A percentile compares a stretch with the other conserved stretches of the same genome.
These are phyloP conservation scores for Hamamelis virginiana DNA, from an alignment of 164 flowering plant species.

Conservation along the genomic window DNA sequence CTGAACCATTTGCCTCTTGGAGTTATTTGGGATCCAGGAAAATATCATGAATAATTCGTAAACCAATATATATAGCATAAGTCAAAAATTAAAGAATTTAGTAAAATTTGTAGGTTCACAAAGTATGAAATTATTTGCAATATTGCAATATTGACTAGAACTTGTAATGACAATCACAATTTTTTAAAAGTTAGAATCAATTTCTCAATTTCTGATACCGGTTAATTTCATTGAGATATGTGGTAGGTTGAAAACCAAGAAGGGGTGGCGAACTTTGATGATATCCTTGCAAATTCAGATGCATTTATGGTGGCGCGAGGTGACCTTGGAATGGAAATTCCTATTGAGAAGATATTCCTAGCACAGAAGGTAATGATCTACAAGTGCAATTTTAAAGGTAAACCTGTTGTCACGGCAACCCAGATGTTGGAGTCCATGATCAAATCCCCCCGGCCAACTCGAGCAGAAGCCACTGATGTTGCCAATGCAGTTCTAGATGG, in stretches of 20 bases:
- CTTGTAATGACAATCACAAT: not conserved
- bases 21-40: too few species aligned
- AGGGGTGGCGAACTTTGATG: constrained; percentile 91
- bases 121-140: not conserved
- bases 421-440: constrained; percentile 90
- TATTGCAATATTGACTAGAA: not conserved
- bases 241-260: constrained; percentile 88
- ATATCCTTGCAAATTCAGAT: constrained; percentile 77
- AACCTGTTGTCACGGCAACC: constrained; percentile 88
- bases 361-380: constrained; percentile 92
- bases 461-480: constrained; percentile 84
- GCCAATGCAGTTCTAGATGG: constrained; percentile 87
- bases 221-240: not conserved
- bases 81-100: too few species aligned
- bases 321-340: constrained; percentile 91
- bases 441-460: constrained; percentile 84
- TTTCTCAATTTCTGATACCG: not conserved
- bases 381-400: constrained; percentile 91
- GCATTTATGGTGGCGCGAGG: constrained; percentile 84
- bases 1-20: not conserved
- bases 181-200: not conserved
- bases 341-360: constrained; percentile 77
- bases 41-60: too few species aligned
- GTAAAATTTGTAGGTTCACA: too few species aligned
- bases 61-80: too few species aligned